A percentile compares a stretch with the other conserved stretches of the same genome.
These are phyloP conservation scores for Rhododendron williamsianum DNA, from an alignment of 148 eudicot genomes.

Conservation along the genomic window DNA sequence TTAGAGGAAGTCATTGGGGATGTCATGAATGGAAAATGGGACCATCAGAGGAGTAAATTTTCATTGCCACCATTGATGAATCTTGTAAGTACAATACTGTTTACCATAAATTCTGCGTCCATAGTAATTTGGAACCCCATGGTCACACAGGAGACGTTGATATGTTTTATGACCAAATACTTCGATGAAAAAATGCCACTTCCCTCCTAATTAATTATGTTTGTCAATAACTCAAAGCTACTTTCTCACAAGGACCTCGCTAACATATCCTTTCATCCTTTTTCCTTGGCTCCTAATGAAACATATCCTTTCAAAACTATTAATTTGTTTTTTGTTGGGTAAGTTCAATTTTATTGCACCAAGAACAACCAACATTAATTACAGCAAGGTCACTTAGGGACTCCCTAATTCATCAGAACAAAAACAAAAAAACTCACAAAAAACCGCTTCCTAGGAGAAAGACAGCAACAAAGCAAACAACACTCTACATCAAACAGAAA, in stretches of 20 bases:
- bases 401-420: too few relatives aligned
- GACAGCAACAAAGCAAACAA: too few relatives aligned
- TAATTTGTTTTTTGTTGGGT: too few relatives aligned
- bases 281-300: background rate
- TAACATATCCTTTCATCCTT: too few relatives aligned
- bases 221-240: background rate
- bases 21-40: constrained; percentile 79
- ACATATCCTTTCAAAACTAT: background rate
- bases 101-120: background rate
- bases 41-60: constrained; percentile 75
- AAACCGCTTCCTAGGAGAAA: too few relatives aligned
- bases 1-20: constrained; percentile 58
- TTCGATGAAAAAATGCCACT: too few relatives aligned
- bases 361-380: too few relatives aligned
- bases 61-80: constrained; percentile 86
- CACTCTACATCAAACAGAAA: too few relatives aligned
- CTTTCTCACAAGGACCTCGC: background rate
- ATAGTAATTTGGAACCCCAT: background rate
- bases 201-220: background rate
- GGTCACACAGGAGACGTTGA: background rate
- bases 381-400: too few relatives aligned
- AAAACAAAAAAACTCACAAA: too few relatives aligned
- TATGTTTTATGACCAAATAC: background rate
- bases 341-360: too few relatives aligned
- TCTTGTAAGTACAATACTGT: constrained; percentile 47